Percentiles rank a stretch among this genome's conserved stretches.
Evolutionary conservation across 1,284 basidiomycete species (phyloP).

Genomic region (Apiotrichum mycotoxinovorans): DNA sequence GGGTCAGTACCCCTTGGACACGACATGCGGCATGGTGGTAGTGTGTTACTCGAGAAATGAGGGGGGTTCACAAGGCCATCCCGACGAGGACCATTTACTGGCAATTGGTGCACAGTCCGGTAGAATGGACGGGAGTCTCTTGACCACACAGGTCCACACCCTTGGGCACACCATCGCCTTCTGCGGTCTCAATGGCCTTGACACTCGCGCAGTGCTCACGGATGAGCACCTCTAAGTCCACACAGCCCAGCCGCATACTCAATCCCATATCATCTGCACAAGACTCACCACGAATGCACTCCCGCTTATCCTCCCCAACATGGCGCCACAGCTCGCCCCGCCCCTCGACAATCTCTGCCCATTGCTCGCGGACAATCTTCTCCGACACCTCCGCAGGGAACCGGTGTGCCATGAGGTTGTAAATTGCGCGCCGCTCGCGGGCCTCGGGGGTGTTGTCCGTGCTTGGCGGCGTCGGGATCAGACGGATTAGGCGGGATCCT

Average conservation of each 20-base stretch:
- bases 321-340: conserved; percentile 77
- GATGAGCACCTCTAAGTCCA: too few species aligned
- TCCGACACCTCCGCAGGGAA: conserved; percentile 67
- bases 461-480: conserved; percentile 49
- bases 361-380: conserved; percentile 76
- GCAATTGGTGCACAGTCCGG: too few species aligned
- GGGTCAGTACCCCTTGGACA: not conserved
- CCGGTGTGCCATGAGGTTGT: conserved; percentile 72
- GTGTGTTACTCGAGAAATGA: too few species aligned
- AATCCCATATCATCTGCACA: not conserved
- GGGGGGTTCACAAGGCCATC: too few species aligned
- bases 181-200: too few species aligned
- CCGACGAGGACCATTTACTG: too few species aligned
- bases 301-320: conserved; percentile 87
- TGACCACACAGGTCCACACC: too few species aligned
- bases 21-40: not conserved
- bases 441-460: conserved; percentile 25
- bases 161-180: too few species aligned
- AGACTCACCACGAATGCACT: conserved; percentile 53
- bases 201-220: too few species aligned
- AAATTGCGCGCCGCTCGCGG: conserved; percentile 59
- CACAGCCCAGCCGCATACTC: too few species aligned
- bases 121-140: too few species aligned
- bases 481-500: conserved; percentile 54
- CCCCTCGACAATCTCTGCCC: conserved; percentile 91